A percentile compares a stretch with the other conserved stretches of the same genome.
phyloP scores from a whole-genome alignment of 352 stramenopile genomes.

The Phytophthora melonis region DNA sequence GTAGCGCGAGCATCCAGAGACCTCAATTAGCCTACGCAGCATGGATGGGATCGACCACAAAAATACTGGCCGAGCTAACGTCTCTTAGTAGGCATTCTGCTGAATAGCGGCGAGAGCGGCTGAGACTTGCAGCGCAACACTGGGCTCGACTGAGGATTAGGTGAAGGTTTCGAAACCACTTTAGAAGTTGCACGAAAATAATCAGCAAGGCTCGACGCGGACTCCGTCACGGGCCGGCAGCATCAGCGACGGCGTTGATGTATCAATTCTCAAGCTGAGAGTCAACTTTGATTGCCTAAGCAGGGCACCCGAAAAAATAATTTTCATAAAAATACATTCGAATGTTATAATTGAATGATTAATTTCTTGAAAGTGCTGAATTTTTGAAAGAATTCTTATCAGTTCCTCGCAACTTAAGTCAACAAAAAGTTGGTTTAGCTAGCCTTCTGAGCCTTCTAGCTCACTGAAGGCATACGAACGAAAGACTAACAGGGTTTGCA shows the following conservation, averaged over 20 bases:
- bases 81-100: conserved; percentile 8
- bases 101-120: conserved; percentile 8
- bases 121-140: neutral
- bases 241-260: neutral
- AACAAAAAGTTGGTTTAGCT: too few relatives aligned
- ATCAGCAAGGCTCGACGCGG: neutral
- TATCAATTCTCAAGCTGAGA: too few relatives aligned
- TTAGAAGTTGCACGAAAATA: conserved; percentile 6
- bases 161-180: conserved; percentile 24
- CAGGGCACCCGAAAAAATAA: too few relatives aligned
- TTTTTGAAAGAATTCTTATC: too few relatives aligned
- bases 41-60: conserved; percentile 11
- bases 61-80: neutral
- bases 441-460: too few relatives aligned
- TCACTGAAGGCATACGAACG: too few relatives aligned
- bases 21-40: neutral
- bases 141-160: neutral
- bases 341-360: too few relatives aligned
- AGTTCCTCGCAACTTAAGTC: too few relatives aligned
- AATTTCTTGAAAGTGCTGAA: too few relatives aligned
- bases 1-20: conserved; percentile 24
- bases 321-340: too few relatives aligned
- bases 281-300: neutral
- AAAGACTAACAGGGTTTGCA: too few relatives aligned
- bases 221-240: conserved; percentile 3